phyloP scores from a whole-genome alignment of 306 rosid species.

The Acacia melanoxylon region DNA sequence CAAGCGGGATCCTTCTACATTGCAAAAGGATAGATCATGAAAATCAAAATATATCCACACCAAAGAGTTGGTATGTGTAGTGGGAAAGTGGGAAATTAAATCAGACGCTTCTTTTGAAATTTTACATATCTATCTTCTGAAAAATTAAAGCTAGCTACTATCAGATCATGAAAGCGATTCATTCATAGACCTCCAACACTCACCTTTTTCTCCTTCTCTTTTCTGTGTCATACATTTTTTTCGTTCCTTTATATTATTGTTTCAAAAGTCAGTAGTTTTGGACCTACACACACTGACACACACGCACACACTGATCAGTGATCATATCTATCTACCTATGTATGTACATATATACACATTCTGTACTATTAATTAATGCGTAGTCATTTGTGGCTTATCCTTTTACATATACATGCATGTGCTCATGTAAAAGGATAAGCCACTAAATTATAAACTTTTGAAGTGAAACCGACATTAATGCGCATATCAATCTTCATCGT shows the following conservation, averaged over 20 bases:
- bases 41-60: neutral
- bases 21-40: neutral
- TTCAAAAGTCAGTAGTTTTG: neutral
- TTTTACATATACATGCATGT: neutral
- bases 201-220: neutral
- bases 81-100: constrained; percentile 21
- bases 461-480: neutral
- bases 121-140: neutral
- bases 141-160: neutral
- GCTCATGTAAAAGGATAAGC: neutral
- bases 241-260: neutral
- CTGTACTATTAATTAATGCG: neutral
- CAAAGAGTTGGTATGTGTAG: neutral
- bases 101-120: constrained; percentile 19
- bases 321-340: neutral
- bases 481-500: neutral
- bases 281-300: neutral
- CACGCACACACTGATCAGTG: neutral
- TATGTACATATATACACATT: neutral
- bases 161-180: neutral
- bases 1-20: neutral
- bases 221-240: neutral
- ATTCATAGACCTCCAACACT: neutral
- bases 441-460: neutral
- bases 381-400: neutral